These are phyloP conservation scores for Microdochium nivale DNA, from an alignment of 2,329 filamentous ascomycete species.

Conservation along the genomic window DNA sequence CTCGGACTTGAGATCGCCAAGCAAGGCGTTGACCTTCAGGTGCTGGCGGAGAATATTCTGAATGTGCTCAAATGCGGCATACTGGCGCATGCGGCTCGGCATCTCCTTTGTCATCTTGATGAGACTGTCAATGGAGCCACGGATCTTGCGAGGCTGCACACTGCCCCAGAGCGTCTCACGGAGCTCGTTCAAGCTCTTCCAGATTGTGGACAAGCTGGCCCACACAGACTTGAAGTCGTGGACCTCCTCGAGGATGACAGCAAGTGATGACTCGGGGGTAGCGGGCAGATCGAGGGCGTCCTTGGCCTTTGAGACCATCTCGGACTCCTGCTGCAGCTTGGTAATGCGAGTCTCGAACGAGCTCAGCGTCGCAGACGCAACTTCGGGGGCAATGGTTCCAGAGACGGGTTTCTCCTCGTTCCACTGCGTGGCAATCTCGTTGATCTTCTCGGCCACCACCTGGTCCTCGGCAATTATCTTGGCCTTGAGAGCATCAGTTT, in stretches of 20 bases:
- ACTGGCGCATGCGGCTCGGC: conserved; percentile 98
- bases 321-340: conserved; percentile 75
- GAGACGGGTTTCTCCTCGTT: conserved; percentile 96
- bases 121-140: conserved; percentile 78
- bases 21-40: conserved; percentile 80
- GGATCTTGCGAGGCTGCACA: conserved; percentile 88
- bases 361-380: conserved; percentile 73
- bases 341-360: conserved; percentile 81
- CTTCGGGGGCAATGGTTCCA: conserved; percentile 81
- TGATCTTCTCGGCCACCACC: conserved; percentile 80
- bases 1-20: conserved; percentile 90
- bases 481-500: conserved; percentile 86
- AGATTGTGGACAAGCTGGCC: conserved; percentile 91
- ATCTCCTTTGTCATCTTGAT: conserved; percentile 99
- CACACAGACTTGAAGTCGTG: conserved; percentile 99
- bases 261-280: conserved; percentile 70
- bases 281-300: conserved; percentile 88
- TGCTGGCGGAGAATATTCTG: conserved; percentile 83
- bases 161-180: conserved; percentile 91
- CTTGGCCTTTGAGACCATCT: conserved; percentile 94
- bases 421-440: conserved; percentile 80
- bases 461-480: conserved; percentile 94
- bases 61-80: conserved; percentile 98
- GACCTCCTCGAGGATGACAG: conserved; percentile 86
- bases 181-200: conserved; percentile 91